phyloP scores from a whole-genome alignment of 192 early-diverging fungal species.

The Cladochytrium replicatum region DNA sequence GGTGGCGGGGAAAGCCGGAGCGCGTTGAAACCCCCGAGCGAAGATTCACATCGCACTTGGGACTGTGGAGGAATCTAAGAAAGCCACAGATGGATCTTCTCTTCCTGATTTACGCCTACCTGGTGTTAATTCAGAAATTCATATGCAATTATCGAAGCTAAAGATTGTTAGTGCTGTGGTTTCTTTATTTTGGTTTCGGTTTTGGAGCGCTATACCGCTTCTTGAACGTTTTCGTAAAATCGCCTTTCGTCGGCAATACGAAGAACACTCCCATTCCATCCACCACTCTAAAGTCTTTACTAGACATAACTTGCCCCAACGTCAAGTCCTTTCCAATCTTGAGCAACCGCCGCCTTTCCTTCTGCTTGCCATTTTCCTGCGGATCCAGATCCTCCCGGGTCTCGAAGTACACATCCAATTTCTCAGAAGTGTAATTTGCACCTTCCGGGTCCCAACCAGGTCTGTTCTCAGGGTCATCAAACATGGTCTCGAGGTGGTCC shows the following conservation, averaged over 20 bases:
- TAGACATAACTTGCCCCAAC: slow-evolving; percentile 53
- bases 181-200: slow-evolving; percentile 2
- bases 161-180: too few species aligned
- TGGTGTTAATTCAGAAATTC: too few species aligned
- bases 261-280: slow-evolving; percentile 82
- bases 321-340: slow-evolving; percentile 40
- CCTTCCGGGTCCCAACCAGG: slow-evolving; percentile 73
- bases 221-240: slow-evolving; percentile 57
- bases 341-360: slow-evolving; percentile 27
- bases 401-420: slow-evolving; percentile 76
- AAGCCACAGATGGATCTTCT: too few species aligned
- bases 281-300: slow-evolving; percentile 59
- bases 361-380: slow-evolving; percentile 42
- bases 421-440: slow-evolving; percentile 54
- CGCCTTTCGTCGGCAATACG: slow-evolving; percentile 58
- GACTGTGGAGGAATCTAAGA: too few species aligned
- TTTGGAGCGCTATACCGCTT: slow-evolving; percentile 31
- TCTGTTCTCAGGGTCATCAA: slow-evolving; percentile 46
- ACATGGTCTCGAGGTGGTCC: slow-evolving; percentile 76
- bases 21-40: too few species aligned
- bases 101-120: too few species aligned
- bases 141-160: too few species aligned
- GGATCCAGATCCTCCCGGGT: slow-evolving; percentile 30
- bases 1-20: too few species aligned
- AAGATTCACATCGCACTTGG: too few species aligned